Base-by-base conservation (phyloP, 2,329 filamentous ascomycete genomes). In the Fusarium chuoi region DNA sequence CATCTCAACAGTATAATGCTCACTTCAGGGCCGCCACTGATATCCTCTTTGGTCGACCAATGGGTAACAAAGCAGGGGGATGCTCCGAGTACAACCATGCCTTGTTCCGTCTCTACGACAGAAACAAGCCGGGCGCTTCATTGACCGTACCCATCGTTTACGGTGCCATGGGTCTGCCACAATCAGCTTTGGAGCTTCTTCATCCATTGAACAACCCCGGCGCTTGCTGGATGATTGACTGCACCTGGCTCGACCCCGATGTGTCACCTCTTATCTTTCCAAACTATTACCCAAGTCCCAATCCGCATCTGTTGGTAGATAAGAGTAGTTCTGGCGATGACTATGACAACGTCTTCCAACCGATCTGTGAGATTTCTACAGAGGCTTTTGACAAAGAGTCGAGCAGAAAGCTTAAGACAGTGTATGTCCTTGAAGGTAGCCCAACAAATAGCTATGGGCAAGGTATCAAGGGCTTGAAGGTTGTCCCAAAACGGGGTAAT, bases 21-120 rank as follows among this genome's bases (percentile, higher is more conserved):
- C 76, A 77, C 33, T 55, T 82, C 24, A 68, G 57, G 35, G 73
- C 75, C 1, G 74, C 77, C 1, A 67, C 79, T 11, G 77, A 81
- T 7, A 75, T 81, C 10, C 44, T 82, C 9, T 54, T 77, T 6
- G 79, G 78, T 4, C 33, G 33, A 14, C 56, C 56, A 17, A n/a
- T 51, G n/a, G n/a, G 41, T n/a, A n/a, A 51, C 20, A 17, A 61
- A 18, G 4, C 62, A 68, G n/a, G 2, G 36, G 22, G 42, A 1
- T n/a, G 28, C 17, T 33, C 28, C 5, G 7, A 35, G 10, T 59
- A 59, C n/a, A 74, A 78, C 24, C 73, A 78, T 45, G 55, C 62
- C 13, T 24, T 78, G 10, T 73, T 77, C 20, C 54, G 55, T 8
- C 48, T 81, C 2, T 41, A 56, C 5, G 64, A 78, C 24, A 49